A percentile compares a stretch with the other conserved stretches of the same genome.
Evolutionary conservation across 495 filamentous ascomycete species (phyloP).

Genomic region (Annulohypoxylon maeteangense): DNA sequence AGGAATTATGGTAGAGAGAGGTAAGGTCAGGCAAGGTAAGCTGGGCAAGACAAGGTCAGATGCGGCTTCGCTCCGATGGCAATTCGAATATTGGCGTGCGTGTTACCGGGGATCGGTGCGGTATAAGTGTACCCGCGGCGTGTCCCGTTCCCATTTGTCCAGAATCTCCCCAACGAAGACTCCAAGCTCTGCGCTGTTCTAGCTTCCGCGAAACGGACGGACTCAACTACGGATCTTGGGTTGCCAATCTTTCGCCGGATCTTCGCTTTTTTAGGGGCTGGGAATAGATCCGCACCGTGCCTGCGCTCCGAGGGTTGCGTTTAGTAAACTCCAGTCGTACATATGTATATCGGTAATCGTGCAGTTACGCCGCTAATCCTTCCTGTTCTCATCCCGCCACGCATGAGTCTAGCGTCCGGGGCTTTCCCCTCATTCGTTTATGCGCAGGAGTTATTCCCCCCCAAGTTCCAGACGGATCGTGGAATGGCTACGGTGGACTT

Average conservation of each 20-base stretch:
- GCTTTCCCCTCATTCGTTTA: constrained; percentile 35
- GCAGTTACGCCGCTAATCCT: constrained; percentile 35
- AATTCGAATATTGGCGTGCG: background rate
- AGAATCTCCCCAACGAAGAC: background rate
- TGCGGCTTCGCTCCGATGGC: constrained; percentile 32
- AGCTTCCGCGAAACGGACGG: constrained; percentile 16
- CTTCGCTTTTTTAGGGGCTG: background rate
- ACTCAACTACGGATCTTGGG: constrained; percentile 13
- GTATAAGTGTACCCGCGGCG: constrained; percentile 13
- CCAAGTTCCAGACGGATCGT: background rate
- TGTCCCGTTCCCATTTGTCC: constrained; percentile 40
- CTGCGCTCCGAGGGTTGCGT: constrained; percentile 3
- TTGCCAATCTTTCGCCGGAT: constrained; percentile 16
- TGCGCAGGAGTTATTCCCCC: background rate
- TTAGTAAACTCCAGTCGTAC: background rate
- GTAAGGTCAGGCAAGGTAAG: no score
- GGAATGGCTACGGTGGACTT: constrained; percentile 16
- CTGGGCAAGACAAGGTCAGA: background rate
- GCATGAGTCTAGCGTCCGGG: constrained; percentile 30
- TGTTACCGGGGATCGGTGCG: background rate
- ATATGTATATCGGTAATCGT: constrained; percentile 11
- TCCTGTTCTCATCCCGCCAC: constrained; percentile 24
- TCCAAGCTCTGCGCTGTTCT: background rate
- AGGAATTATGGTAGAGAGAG: background rate
- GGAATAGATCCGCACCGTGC: background rate